Evolutionary conservation across 2,329 filamentous ascomycete species (phyloP), one percentile per base, ranked within the genome.

Genomic region (Trichoderma sp.): DNA sequence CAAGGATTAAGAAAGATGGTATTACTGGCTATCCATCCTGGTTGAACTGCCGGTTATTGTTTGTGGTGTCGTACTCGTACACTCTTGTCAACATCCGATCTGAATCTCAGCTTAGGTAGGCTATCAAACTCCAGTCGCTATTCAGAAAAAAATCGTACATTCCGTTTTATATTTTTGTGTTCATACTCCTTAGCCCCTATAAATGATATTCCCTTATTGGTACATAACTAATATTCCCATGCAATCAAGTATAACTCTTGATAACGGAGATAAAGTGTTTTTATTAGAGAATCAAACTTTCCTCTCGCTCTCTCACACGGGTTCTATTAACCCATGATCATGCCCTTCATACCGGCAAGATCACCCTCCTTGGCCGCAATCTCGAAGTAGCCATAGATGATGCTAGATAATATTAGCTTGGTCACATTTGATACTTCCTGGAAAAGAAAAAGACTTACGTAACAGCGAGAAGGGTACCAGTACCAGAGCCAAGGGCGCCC

Each of bases 331-430:
- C 88, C 88, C 88, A 90, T 90, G 72, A 90, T 86, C 87, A 90
- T 90, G 68, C 89, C 89, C 81, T 90, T 90, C 87, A 90, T 89
- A 74, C 93, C 93, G 71, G 90, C 87, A 82, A 98, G 90, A 80
- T 99, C 96, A 76, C 96, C 96, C 83, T 99, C 96, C 84, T 97
- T 97, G 77, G 96, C 96, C 28, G 96, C 96, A 77, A 99, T 99
- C 82, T 99, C 96, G 77, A 99, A 99, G 85, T 99, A 99, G 73
- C 94, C 93, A 82, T 99, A 99, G 82, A 99, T 99, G 80, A 99
- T 99, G 71, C 93, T 96, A 75, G 18, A 18, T 72, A 81, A 76
- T 74, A 74, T 80, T 77, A 79, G 82, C 43, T 39, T 49, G 2
- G 2, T 14, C 13, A 14, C 11, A 4, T 61, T 32, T 59, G 26